phyloP scores from a whole-genome alignment of 257 asterid species.

The Ocimum tenuiflorum region DNA sequence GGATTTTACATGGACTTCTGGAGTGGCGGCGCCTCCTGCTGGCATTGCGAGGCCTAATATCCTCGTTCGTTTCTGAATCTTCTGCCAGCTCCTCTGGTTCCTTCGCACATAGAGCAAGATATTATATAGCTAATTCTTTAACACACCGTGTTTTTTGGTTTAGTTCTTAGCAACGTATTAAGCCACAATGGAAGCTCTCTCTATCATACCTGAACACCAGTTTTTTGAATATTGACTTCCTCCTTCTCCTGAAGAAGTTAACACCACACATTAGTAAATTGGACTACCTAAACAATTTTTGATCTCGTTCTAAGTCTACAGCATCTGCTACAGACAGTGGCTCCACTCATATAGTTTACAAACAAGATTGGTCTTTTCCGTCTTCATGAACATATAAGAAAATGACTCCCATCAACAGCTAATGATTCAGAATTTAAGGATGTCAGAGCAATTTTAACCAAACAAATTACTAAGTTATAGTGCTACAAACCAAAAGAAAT shows the following conservation, averaged over 20 bases:
- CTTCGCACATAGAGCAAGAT: slow-evolving; percentile 10
- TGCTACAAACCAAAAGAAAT: not conserved
- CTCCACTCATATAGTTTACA: no score
- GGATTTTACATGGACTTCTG: slow-evolving; percentile 64
- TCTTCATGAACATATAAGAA: no score
- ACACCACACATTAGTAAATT: not conserved
- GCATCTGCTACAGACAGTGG: no score
- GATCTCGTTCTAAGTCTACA: no score
- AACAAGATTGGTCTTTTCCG: no score
- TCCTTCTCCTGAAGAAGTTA: slow-evolving; percentile 32
- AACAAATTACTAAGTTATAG: not conserved
- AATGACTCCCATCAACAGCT: no score
- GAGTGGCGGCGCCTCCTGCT: slow-evolving; percentile 38
- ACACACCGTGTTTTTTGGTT: no score
- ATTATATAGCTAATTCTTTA: no score
- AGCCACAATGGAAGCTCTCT: not conserved
- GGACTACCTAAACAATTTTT: not conserved
- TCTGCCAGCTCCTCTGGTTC: slow-evolving; percentile 23
- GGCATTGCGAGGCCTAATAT: slow-evolving; percentile 24
- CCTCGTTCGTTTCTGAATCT: slow-evolving; percentile 29
- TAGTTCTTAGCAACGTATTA: not conserved
- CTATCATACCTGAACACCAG: slow-evolving; percentile 21
- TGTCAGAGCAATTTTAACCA: not conserved
- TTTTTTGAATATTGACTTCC: slow-evolving; percentile 4
- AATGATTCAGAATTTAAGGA: no score